Evolutionary conservation across 2,329 filamentous ascomycete species (phyloP).

Genomic region (Epichloe sibirici): DNA sequence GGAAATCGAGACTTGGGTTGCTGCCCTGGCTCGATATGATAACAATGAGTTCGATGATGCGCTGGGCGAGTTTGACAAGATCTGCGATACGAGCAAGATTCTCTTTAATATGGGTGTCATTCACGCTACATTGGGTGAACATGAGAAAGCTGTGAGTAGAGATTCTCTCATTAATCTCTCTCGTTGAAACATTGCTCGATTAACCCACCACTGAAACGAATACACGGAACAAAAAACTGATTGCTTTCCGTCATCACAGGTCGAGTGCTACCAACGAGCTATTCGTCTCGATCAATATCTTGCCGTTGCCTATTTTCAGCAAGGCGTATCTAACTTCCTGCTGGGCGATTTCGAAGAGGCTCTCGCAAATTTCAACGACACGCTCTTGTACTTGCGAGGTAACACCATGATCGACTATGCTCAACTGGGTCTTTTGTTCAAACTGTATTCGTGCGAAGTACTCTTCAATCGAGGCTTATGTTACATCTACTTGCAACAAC

Average conservation of each 20-base stretch:
- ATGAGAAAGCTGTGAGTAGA: slow-evolving; percentile 76
- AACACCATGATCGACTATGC: slow-evolving; percentile 98
- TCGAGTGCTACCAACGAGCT: slow-evolving; percentile 88
- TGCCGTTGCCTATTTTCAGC: slow-evolving; percentile 94
- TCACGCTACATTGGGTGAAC: slow-evolving; percentile 88
- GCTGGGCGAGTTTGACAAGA: slow-evolving; percentile 68
- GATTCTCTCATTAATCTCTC: background rate
- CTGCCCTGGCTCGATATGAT: slow-evolving; percentile 83
- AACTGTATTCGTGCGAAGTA: slow-evolving; percentile 93
- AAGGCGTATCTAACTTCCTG: slow-evolving; percentile 95
- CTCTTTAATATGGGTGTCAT: slow-evolving; percentile 98
- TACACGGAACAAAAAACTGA: background rate
- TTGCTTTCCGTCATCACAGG: slow-evolving; percentile 35
- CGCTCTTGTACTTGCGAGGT: slow-evolving; percentile 81
- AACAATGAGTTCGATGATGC: slow-evolving; percentile 95
- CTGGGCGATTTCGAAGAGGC: slow-evolving; percentile 96
- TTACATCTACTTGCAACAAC: slow-evolving; percentile 93
- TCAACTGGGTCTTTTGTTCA: slow-evolving; percentile 88
- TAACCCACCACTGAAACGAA: background rate
- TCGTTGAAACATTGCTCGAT: background rate
- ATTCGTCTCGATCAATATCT: slow-evolving; percentile 88
- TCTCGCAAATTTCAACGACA: slow-evolving; percentile 97
- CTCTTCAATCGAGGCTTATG: slow-evolving; percentile 94
- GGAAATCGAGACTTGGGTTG: slow-evolving; percentile 99
- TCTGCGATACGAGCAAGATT: slow-evolving; percentile 94